Evolutionary conservation across 176 grass and related monocot genomes (phyloP).

Genomic region (Hyparrhenia diplandra): DNA sequence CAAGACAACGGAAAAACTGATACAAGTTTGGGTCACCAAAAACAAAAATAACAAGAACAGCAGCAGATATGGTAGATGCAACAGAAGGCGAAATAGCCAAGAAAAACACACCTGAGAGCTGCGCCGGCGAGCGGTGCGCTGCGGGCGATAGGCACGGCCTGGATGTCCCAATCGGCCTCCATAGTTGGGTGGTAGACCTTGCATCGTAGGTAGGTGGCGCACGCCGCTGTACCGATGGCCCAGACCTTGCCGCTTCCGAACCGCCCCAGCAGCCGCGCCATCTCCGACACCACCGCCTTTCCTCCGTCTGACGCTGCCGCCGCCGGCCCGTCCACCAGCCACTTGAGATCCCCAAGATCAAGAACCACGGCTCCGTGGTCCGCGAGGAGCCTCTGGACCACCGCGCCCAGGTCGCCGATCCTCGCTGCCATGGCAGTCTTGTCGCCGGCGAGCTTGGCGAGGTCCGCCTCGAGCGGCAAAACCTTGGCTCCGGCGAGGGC

Average conservation of each 20-base stretch:
- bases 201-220: slow-evolving; percentile 73
- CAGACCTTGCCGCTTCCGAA: slow-evolving; percentile 48
- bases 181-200: slow-evolving; percentile 66
- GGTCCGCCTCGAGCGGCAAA: slow-evolving; percentile 44
- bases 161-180: slow-evolving; percentile 86
- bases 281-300: slow-evolving; percentile 62
- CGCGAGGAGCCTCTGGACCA: slow-evolving; percentile 40
- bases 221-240: slow-evolving; percentile 63
- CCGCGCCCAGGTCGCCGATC: slow-evolving; percentile 37
- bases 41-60: not conserved
- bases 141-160: slow-evolving; percentile 51
- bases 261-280: slow-evolving; percentile 51
- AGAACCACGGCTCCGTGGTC: slow-evolving; percentile 51
- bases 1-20: not conserved
- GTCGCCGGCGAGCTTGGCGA: slow-evolving; percentile 36
- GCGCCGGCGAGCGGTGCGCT: slow-evolving; percentile 12
- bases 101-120: slow-evolving; percentile 46
- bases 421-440: slow-evolving; percentile 27
- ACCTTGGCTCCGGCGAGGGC: slow-evolving; percentile 46
- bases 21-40: not conserved
- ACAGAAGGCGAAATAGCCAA: not conserved
- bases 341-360: slow-evolving; percentile 80
- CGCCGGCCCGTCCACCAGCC: slow-evolving; percentile 48
- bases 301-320: slow-evolving; percentile 40
- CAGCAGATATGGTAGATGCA: not conserved